Evolutionary conservation across 2,329 filamentous ascomycete genomes (phyloP).

Genomic region (Cladosporium phlei): DNA sequence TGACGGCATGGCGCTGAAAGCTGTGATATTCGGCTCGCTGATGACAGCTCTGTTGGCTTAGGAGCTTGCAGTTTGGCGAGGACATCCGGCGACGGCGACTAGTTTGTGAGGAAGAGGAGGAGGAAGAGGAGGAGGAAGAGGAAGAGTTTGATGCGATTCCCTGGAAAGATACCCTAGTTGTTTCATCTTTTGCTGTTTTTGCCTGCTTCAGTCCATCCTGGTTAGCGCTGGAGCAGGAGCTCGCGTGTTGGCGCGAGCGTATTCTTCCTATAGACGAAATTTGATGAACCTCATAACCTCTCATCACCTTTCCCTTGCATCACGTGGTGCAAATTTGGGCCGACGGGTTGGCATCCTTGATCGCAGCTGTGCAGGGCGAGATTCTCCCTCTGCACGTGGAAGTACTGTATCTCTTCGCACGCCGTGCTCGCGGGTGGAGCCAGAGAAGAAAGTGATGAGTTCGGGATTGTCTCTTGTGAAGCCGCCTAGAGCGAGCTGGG

Average conservation of each 20-base stretch:
- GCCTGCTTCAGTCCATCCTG: neutral
- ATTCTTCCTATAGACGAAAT: too few relatives aligned
- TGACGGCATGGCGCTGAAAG: conserved; percentile 17
- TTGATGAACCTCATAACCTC: too few relatives aligned
- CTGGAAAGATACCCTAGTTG: conserved; percentile 7
- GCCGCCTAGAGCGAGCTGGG: too few relatives aligned
- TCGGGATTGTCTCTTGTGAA: too few relatives aligned
- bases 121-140: neutral
- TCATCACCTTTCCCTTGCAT: too few relatives aligned
- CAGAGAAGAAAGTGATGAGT: neutral
- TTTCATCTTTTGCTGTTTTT: neutral
- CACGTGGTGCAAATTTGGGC: too few relatives aligned
- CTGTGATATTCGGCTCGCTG: conserved; percentile 6
- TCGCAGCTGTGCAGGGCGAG: too few relatives aligned
- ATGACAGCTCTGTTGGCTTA: conserved; percentile 8
- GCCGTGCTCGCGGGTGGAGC: too few relatives aligned
- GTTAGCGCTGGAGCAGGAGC: conserved; percentile 3
- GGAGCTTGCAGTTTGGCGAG: neutral
- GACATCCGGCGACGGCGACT: too few relatives aligned
- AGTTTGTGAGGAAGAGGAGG: neutral
- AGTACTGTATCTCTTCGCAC: too few relatives aligned
- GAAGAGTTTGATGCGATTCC: neutral
- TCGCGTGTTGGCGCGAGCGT: neutral
- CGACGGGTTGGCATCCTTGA: too few relatives aligned
- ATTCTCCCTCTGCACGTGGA: too few relatives aligned